Conservation (phyloP, 164 flowering plant genomes). For the Paratinospora sagittata region DNA sequence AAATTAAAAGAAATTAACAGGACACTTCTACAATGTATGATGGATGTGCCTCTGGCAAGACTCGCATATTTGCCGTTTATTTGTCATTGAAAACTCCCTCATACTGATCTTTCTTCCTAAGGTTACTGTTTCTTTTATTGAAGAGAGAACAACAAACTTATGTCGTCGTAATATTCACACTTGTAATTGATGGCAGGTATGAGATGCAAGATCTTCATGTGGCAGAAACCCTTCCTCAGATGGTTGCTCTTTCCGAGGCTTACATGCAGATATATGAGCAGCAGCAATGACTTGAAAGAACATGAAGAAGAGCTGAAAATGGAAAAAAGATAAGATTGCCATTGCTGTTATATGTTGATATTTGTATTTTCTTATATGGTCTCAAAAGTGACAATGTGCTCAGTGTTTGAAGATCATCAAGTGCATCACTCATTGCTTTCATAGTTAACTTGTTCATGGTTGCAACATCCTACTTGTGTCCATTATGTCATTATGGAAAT, state of each 20-base stretch:
- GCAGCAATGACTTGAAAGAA: conserved; percentile 42
- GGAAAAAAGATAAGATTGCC: background rate
- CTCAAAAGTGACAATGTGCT: too few relatives aligned
- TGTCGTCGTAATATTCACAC: background rate
- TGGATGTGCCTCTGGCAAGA: too few relatives aligned
- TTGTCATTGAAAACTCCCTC: background rate
- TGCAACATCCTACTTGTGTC: too few relatives aligned
- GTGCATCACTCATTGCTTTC: too few relatives aligned
- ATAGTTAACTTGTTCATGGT: too few relatives aligned
- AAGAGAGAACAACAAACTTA: background rate
- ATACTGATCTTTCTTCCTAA: background rate
- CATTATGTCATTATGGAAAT: too few relatives aligned
- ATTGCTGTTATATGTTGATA: background rate
- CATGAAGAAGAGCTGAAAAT: background rate
- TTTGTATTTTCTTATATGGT: background rate
- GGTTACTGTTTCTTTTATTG: background rate
- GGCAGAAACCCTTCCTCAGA: conserved; percentile 92
- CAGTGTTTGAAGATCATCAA: too few relatives aligned
- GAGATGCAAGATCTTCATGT: conserved; percentile 99
- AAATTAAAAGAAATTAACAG: background rate
- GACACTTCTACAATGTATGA: too few relatives aligned
- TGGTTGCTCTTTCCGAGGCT: conserved; percentile 97
- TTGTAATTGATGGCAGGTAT: conserved; percentile 48
- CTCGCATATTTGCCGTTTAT: background rate
- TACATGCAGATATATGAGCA: conserved; percentile 99